Evolutionary conservation across 176 grass and related monocot species (phyloP).

Genomic region (Hsuehochloa calcarea): DNA sequence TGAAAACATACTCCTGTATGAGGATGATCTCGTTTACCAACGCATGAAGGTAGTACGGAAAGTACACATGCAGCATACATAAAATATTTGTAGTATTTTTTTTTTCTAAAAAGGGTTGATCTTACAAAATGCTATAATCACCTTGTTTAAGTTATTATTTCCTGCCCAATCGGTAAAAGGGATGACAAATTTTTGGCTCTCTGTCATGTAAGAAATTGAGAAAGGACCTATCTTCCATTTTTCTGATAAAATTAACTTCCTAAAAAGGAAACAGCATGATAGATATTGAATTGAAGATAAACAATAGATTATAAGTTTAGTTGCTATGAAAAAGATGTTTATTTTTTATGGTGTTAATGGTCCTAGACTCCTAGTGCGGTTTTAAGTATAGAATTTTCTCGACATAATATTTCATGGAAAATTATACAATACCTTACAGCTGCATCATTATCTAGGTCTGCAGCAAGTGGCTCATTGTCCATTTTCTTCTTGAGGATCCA

Average conservation of each 20-base stretch:
- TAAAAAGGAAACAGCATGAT: background rate
- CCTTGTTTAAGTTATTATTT: constrained; percentile 5
- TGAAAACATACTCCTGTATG: background rate
- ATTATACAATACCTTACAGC: constrained; percentile 51
- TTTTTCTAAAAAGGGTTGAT: background rate
- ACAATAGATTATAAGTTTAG: background rate
- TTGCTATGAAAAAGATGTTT: background rate
- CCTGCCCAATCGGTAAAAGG: background rate
- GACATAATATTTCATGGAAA: constrained; percentile 23
- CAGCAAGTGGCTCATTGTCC: constrained; percentile 51
- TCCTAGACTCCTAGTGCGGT: background rate
- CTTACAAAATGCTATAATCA: background rate
- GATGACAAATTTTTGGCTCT: background rate
- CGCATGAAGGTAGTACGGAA: background rate
- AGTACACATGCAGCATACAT: background rate
- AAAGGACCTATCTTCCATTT: background rate
- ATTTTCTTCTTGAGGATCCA: constrained; percentile 74
- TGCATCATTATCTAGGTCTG: constrained; percentile 48
- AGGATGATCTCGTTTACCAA: constrained; percentile 6
- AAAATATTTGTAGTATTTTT: background rate
- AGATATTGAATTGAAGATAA: background rate
- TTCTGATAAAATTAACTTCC: constrained; percentile 1
- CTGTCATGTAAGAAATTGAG: constrained; percentile 6
- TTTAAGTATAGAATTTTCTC: background rate
- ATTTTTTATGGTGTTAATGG: background rate